These are phyloP conservation scores for Aspergillus ruber DNA, from an alignment of 2,329 filamentous ascomycete genomes.

Conservation along the genomic window DNA sequence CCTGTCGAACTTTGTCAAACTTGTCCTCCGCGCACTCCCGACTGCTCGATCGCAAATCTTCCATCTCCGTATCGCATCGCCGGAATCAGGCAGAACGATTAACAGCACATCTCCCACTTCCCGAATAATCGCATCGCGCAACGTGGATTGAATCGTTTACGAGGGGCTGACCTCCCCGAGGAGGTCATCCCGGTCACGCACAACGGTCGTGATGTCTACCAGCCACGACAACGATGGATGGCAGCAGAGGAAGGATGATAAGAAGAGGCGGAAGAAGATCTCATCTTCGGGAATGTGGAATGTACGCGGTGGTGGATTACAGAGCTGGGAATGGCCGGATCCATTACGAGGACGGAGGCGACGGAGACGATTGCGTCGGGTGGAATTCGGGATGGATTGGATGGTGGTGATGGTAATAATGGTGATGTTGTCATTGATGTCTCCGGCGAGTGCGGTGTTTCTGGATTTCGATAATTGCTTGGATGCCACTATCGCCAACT, in stretches of 20 bases:
- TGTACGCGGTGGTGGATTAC: conserved; percentile 7
- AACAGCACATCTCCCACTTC: conserved; percentile 1
- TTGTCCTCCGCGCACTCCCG: background rate
- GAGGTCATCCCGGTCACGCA: conserved; percentile 32
- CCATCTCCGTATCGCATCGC: background rate
- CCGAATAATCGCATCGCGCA: conserved; percentile 18
- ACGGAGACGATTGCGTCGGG: conserved; percentile 1
- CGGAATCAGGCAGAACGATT: background rate
- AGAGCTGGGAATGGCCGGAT: conserved; percentile 15
- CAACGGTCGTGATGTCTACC: conserved; percentile 23
- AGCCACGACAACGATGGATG: conserved; percentile 18
- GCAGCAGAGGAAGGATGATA: conserved; percentile 5
- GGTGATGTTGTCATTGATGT: conserved; percentile 15
- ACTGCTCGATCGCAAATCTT: too few species aligned
- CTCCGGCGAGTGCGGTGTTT: conserved; percentile 56
- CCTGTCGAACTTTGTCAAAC: too few species aligned
- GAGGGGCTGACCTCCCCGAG: conserved; percentile 36
- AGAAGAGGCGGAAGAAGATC: background rate
- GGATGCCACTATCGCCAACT: conserved; percentile 50
- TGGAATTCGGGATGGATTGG: conserved; percentile 5
- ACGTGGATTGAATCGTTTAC: conserved; percentile 30
- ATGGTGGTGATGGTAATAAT: conserved; percentile 14
- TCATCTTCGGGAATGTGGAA: conserved; percentile 1
- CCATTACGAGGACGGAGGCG: conserved; percentile 16
- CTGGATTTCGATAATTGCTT: conserved; percentile 84